Base-by-base conservation (phyloP, 768 basidiomycete genomes). In the Pleurotus citrinopileatus region DNA sequence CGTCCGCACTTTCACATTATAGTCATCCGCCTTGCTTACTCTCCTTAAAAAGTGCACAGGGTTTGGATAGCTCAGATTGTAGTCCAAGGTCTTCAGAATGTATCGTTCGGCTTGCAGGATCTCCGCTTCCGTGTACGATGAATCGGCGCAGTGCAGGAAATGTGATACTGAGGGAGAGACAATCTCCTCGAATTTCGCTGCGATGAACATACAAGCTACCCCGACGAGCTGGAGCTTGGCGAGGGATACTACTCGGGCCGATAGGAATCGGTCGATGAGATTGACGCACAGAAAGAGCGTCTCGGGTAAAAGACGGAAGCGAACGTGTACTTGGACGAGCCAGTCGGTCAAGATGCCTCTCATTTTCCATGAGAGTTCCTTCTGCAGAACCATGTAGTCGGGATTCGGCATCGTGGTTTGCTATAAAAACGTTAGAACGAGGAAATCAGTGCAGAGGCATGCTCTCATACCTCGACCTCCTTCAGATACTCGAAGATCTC, bases 151-250 rank as follows among this genome's bases (percentile, higher is more conserved):
- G 69, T 86, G 80, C 37, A 94, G 77, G 70, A 98, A 94, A 70
- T 96, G 90, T n/a, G 75, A 73, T 20, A 95, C 90, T 1, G 91
- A 91, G 2, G 97, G 96, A 2, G 94, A 85, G 50, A 94, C 83
- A 57, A 95, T 89, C 71, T 98, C 96, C 72, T 99, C 97, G 53
- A 96, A 94, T 70, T 99, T 99, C 26, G 94, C 84, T 0, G 97
- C 84, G 59, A 98, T 80, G 71, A 97, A 95, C 68, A 99, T 80
- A 63, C 93, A 92, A 1, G 95, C 91, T 40, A 97, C 80, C 42
- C 97, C 97, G 40, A 98, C 94, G 27, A 99, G 84, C 70, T 98
- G 97, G 22, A 98, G 86, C 69, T 97, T 97, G 64, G 88, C 84
- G 45, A 98, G 79, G 8, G 94, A 94, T 52, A 97, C 90, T 4